Evolutionary conservation across 192 early-diverging fungal species (phyloP), one percentile per base, ranked within the genome.

Genomic region (Spinellus fusiger): DNA sequence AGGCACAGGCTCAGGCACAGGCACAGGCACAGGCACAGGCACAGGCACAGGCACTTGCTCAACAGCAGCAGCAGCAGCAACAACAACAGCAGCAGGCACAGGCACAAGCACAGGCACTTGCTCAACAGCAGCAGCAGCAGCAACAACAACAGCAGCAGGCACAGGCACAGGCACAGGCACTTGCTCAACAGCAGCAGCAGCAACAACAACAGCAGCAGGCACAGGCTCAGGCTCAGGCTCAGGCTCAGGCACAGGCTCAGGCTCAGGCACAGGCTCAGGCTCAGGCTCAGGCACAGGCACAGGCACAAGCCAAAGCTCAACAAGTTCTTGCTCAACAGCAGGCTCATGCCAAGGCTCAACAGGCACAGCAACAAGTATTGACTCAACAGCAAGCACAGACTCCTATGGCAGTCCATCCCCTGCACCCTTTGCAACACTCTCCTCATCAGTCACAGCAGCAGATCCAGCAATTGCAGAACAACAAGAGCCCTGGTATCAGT

Each of bases 61-160:
- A 44, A 32, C 37, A 71, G 16, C 37, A 64, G 40, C n/a, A 56
- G 34, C 49, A 53, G 10, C 76, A 67, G 32, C 64, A 51, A 33
- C 64, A 52, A 13, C 49, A 44, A 26, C 56, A 51, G 25, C 55
- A 44, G 5, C 55, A 59, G 13, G 56, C 38, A 51, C 65, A 59
- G 18, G 49, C 56, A 31, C 65, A 66, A 34, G 46, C 28, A 20
- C 49, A 49, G 12, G 49, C 51, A 31, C 31, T 26, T 12, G 8
- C 5, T 31, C 12, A 35, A 54, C 56, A 53, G 25, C 56, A 59
- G 31, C 49, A 44, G 23, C 63, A 56, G 35, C 55, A 49, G 31
- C 64, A 61, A 57, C 37, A 47, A 31, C 4, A 52, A 18, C 44
- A 54, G 16, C 49, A 56, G 26, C 62, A 47, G 1, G 10, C 27